Evolutionary conservation across 2,329 filamentous ascomycete genomes (phyloP), one percentile per base, ranked within the genome.

Genomic region (Oidium heveae): DNA sequence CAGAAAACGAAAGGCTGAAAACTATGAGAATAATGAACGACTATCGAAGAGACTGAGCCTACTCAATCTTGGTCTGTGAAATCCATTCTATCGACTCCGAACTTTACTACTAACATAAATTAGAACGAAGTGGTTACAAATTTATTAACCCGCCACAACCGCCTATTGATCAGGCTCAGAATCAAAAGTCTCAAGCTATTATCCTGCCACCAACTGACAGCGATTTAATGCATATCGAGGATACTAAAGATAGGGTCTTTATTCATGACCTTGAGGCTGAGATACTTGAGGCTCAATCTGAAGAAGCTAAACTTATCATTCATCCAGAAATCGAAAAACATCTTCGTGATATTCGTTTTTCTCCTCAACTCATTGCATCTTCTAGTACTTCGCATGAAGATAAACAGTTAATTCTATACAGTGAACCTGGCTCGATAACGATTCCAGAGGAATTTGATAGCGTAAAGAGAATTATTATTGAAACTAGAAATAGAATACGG

Each of bases 221-320:
- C 58, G 82, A 86, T 60, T 64, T 67, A 55, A 95, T 96, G 89
- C 75, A 83, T 56, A 66, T 96, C 57, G 88, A 96, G 68, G 82
- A 94, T 68, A 62, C 84, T 34, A 84, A 84, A 62, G 74, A 94
- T 69, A 85, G 83, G 64, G 79, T 95, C 57, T 95, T 91, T 72
- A 87, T 98, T 61, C 82, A 88, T 71, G 80, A 93, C 67, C 73
- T 98, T 10, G 87, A 94, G 64, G 83, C 83, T 61, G 89, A 96
- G 68, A 75, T 96, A 50, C 81, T 82, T 15, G 79, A 82, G 59
- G 70, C 74, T 32, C 77, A 83, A 57, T 70, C 76, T 44, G 73
- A 79, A 55, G 68, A 71, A 53, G 71, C 76, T 22, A 74, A 71
- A 59, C 74, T 93, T 50, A 73, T 88, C 63, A 87, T 95, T 70